Evolutionary conservation across 208 protist species (phyloP), one percentile per base, ranked within the genome.

Genomic region (Trichomonas vaginalis): DNA sequence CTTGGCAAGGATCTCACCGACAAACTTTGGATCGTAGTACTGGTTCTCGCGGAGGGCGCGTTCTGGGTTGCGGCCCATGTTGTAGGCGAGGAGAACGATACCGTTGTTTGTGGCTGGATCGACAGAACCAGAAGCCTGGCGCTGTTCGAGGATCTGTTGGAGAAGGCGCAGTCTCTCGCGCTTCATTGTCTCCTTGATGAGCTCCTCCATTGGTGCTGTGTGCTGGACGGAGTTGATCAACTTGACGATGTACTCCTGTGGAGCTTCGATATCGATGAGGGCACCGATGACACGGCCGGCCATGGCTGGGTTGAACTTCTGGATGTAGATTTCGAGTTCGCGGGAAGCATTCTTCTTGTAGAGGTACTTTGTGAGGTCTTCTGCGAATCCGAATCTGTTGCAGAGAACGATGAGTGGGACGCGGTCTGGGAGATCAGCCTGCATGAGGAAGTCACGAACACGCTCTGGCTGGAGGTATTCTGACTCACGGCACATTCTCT

Each of bases 321-420:
- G 46, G 42, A 95, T 95, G 95, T 97, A 97, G 83, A 90, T 92
- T 80, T 97, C 96, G 21, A 97, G 62, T 46, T 96, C 87, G n/a
- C 80, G 49, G 0, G 80, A 46, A 48, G 95, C 80, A 15, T 99
- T 99, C n/a, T 99, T 99, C 96, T 80, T 95, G 70, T 95, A 97
- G 21, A 98, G 56, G 97, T 99, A 99, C 79, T 98, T 97, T 27
- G 99, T 98, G 96, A 99, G 98, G 97, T 99, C 99, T 95, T 99
- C 97, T 80, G 99, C 98, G 96, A 99, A 99, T 96, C 98, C 98
- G 97, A 99, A 98, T 96, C 98, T 97, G 97, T 99, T 99, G 97
- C 99, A 99, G 47, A 99, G 99, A 97, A 99, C 99, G 96, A 99
- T 99, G 95, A 99, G 98, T 46, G 99, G 99, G 96, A 99, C 98